Percentiles rank a stretch among this genome's conserved stretches.
These are phyloP conservation scores for Mycena filopes DNA, from an alignment of 768 basidiomycete genomes.

Conservation along the genomic window DNA sequence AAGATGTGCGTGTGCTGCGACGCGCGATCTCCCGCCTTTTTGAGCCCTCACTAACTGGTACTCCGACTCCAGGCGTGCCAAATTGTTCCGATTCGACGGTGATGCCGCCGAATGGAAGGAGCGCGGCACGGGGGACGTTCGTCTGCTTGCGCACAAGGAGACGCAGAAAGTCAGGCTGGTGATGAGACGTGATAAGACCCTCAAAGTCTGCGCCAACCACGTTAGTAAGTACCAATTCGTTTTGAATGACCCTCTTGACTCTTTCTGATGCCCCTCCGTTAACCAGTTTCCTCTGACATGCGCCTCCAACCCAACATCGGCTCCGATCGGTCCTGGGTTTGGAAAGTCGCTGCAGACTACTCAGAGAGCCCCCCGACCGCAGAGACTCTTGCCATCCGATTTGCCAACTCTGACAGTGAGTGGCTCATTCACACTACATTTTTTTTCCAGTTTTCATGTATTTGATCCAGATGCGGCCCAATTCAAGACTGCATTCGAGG, in stretches of 20 bases:
- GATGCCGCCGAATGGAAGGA: slow-evolving; percentile 94
- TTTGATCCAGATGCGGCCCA: slow-evolving; percentile 73
- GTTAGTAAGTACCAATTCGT: slow-evolving; percentile 66
- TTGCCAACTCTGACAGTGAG: slow-evolving; percentile 96
- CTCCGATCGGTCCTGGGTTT: slow-evolving; percentile 99
- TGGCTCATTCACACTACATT: not conserved
- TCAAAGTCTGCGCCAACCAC: slow-evolving; percentile 99
- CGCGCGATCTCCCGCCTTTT: slow-evolving; percentile 46
- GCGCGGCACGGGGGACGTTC: slow-evolving; percentile 95
- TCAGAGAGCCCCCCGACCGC: slow-evolving; percentile 89
- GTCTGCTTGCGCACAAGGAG: slow-evolving; percentile 89
- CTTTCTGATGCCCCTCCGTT: slow-evolving; percentile 25
- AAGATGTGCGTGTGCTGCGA: slow-evolving; percentile 82
- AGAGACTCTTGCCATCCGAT: slow-evolving; percentile 98
- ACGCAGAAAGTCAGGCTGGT: slow-evolving; percentile 94
- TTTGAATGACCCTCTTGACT: not conserved
- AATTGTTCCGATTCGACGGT: slow-evolving; percentile 94
- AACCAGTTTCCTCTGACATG: slow-evolving; percentile 88
- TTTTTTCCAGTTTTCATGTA: slow-evolving; percentile 9
- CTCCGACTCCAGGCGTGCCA: slow-evolving; percentile 80
- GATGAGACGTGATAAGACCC: slow-evolving; percentile 99
- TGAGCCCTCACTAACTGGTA: slow-evolving; percentile 41
- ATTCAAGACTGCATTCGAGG: slow-evolving; percentile 92
- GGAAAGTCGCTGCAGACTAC: slow-evolving; percentile 96
- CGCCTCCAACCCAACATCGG: slow-evolving; percentile 96